Evolutionary conservation across 1,284 basidiomycete species (phyloP), one percentile per base, ranked within the genome.

Genomic region (Kwoniella shivajii): DNA sequence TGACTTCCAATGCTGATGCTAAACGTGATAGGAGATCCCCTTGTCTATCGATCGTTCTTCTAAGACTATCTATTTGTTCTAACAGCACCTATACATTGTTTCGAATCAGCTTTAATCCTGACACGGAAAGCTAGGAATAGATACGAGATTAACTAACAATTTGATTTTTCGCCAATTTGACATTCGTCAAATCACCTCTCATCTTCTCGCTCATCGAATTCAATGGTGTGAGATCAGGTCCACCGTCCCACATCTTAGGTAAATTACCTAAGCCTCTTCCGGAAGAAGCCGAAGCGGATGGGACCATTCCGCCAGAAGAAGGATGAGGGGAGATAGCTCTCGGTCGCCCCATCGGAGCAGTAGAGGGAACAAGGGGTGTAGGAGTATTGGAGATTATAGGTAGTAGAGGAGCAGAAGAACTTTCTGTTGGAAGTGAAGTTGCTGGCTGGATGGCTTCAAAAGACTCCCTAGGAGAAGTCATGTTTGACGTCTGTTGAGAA

Each of bases 111-210:
- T 37, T 20, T 31, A 10, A 26, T 29, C 38, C 26, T 29, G 22
- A 34, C 5, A 34, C 2, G 14, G 37, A 45, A 33, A 48, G 13
- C 14, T 20, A 26, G 20, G 26, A 20, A 26, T 20, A 24, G 26
- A 18, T 30, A 31, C 24, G 10, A 20, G 29, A 6, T 6, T n/a
- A 27, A 59, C 73, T 56, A 26, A 76, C 74, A 36, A 75, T 59
- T 59, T 78, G 77, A 59, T 78, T 78, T 66, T 74, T 76, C 3
- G 77, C 76, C 56, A 78, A 63, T 57, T 77, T 79, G 20, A 66
- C 60, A 63, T 79, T 79, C 4, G 75, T 72, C 48, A 78, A 52
- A 61, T 77, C 77, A 33, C 61, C 57, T 37, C 44, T 42, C 45
- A 34, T 54, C 38, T 52, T 55, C 47, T 51, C 59, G 20, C 20